Base-by-base conservation (phyloP, 2,329 filamentous ascomycete genomes). In the Aspergillus sp. region DNA sequence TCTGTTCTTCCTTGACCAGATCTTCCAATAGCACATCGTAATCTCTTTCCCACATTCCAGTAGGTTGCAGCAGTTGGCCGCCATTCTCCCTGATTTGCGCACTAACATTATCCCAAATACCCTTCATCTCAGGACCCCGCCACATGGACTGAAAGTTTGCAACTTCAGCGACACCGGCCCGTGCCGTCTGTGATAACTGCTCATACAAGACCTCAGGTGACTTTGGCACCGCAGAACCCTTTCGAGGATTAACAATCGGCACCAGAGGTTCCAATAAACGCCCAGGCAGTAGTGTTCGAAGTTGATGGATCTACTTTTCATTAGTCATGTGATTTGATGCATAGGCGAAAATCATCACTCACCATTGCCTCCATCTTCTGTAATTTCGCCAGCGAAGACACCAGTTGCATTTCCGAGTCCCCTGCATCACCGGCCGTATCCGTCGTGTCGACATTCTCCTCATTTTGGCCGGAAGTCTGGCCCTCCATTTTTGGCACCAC, bases 271-370 rank as follows among this genome's bases (percentile, higher is more conserved):
- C 65, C 31, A 71, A 52, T 8, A 72, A 46, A 27, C 66, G 65
- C 13, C 61, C 63, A 4, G 70, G 70, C 28, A 73, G 54, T 12
- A 72, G 55, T 26, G 59, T 61, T 37, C 70, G 70, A 11, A 73
- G 57, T 48, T 65, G 59, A 41, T 70, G 67, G 40, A 72, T 68
- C 69, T 73, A 42, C 10, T 5, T 7, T 12, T 8, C 19, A 37
- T 36, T 13, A 12, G 19, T 38, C 13, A 35, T 7, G 33, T 7
- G 13, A 43, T 27, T 31, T 27, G 37, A 28, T 1, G 8, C 11
- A 27, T 36, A 35, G 13, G 28, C 29, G 26, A 19, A 27, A 28
- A 34, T 9, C 26, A 10, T 27, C 10, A 41, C 50, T 30, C 33
- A 64, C 61, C 49, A 53, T 61, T 8, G 55, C 45, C 42, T 70